phyloP scores from a whole-genome alignment of 257 asterid genomes.

The Petunia axillaris region DNA sequence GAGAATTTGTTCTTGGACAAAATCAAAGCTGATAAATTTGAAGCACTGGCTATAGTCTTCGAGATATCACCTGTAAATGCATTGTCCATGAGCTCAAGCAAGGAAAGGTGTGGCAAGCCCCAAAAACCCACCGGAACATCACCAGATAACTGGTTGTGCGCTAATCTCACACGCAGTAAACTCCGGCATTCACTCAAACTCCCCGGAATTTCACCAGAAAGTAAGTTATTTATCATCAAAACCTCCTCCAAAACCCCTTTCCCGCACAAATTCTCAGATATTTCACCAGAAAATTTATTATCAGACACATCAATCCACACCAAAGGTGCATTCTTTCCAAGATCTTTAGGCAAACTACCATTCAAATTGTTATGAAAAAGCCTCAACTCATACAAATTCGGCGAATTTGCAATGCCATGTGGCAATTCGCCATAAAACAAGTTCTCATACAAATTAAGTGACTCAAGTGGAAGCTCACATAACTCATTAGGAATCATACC shows the following conservation, averaged over 20 bases:
- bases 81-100: conserved; percentile 76
- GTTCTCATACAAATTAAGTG: conserved; percentile 87
- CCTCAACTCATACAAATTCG: conserved; percentile 80
- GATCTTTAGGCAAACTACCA: conserved; percentile 65
- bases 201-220: conserved; percentile 78
- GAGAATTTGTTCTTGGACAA: conserved; percentile 75
- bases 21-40: conserved; percentile 74
- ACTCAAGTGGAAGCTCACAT: conserved; percentile 85
- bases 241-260: conserved; percentile 68
- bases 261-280: conserved; percentile 67
- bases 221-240: conserved; percentile 63
- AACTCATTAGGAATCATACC: conserved; percentile 82
- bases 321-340: conserved; percentile 76
- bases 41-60: conserved; percentile 71
- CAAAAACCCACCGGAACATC: conserved; percentile 75
- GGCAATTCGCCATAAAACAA: conserved; percentile 71
- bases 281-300: conserved; percentile 66
- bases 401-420: conserved; percentile 64
- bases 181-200: conserved; percentile 71
- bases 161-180: conserved; percentile 74
- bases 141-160: conserved; percentile 74
- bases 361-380: conserved; percentile 68
- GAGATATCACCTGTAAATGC: conserved; percentile 78
- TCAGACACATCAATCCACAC: conserved; percentile 86
- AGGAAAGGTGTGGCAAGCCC: conserved; percentile 90